Conservation (phyloP, 2,329 filamentous ascomycete species). For the Aureobasidium sp. region DNA sequence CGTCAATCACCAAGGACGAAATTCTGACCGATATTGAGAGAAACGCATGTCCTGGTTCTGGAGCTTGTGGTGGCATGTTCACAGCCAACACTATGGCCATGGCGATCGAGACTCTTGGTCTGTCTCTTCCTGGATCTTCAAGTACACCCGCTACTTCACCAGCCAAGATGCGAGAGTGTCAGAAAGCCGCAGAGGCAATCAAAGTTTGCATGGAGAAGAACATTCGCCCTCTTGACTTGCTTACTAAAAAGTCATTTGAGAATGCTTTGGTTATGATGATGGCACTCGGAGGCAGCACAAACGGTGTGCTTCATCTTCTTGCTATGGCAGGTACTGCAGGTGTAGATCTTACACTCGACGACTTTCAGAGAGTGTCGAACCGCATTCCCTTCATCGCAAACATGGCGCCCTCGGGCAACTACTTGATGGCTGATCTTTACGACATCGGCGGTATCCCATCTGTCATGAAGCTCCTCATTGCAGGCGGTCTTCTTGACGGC, state of each 20-base stretch:
- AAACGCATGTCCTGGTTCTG: slow-evolving; percentile 69
- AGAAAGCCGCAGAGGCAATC: slow-evolving; percentile 72
- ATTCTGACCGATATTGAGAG: slow-evolving; percentile 77
- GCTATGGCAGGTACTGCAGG: slow-evolving; percentile 84
- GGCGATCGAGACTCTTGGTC: slow-evolving; percentile 81
- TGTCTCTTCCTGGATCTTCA: slow-evolving; percentile 74
- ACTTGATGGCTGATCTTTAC: slow-evolving; percentile 84
- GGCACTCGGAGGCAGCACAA: slow-evolving; percentile 85
- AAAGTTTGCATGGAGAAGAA: slow-evolving; percentile 72
- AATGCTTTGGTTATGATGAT: slow-evolving; percentile 88
- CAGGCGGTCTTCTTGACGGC: slow-evolving; percentile 68
- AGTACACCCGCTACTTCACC: slow-evolving; percentile 75
- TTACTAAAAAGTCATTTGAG: slow-evolving; percentile 75
- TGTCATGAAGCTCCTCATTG: slow-evolving; percentile 78
- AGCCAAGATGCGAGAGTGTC: slow-evolving; percentile 80
- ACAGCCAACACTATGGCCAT: slow-evolving; percentile 93
- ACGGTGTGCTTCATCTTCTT: slow-evolving; percentile 80
- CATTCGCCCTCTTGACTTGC: slow-evolving; percentile 70
- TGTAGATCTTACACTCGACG: slow-evolving; percentile 69
- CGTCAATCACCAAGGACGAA: slow-evolving; percentile 63
- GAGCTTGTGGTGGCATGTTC: slow-evolving; percentile 88
- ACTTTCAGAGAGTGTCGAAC: slow-evolving; percentile 73
- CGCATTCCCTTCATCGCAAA: slow-evolving; percentile 83
- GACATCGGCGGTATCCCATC: slow-evolving; percentile 77
- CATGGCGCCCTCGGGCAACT: slow-evolving; percentile 74